These are phyloP conservation scores for Clathrus columnatus DNA, from an alignment of 768 basidiomycete genomes.

Conservation along the genomic window DNA sequence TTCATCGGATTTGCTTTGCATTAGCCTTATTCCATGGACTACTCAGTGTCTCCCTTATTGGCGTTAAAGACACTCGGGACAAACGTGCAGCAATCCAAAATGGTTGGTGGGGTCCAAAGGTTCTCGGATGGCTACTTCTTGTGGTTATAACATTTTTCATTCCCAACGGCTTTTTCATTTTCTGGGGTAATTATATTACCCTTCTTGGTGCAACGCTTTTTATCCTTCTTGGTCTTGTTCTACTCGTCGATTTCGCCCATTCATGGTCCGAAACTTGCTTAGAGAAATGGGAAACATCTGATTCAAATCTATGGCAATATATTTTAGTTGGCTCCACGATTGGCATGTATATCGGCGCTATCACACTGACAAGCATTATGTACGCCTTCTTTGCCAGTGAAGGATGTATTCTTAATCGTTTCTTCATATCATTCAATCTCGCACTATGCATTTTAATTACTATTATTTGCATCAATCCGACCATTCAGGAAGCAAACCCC, in stretches of 20 bases:
- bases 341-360: constrained; percentile 74
- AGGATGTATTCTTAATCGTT: constrained; percentile 86
- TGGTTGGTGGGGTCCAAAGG: constrained; percentile 99
- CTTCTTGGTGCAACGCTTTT: constrained; percentile 90
- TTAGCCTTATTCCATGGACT: constrained; percentile 82
- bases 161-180: constrained; percentile 96
- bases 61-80: constrained; percentile 82
- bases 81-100: constrained; percentile 96
- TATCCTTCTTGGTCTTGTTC: constrained; percentile 93
- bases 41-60: constrained; percentile 69
- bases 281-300: constrained; percentile 86
- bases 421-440: constrained; percentile 95
- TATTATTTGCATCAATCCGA: constrained; percentile 71
- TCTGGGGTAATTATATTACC: constrained; percentile 92
- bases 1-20: constrained; percentile 96
- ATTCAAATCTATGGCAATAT: constrained; percentile 92
- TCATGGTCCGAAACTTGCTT: constrained; percentile 97
- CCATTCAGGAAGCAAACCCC: constrained; percentile 86
- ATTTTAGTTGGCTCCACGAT: constrained; percentile 88
- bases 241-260: constrained; percentile 97
- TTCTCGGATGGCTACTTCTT: constrained; percentile 80
- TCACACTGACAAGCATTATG: constrained; percentile 80
- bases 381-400: constrained; percentile 87
- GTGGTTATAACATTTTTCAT: constrained; percentile 84
- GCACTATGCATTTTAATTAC: constrained; percentile 73